Percentiles rank a stretch among this genome's conserved stretches.
phyloP scores from a whole-genome alignment of 2,329 filamentous ascomycete genomes.

The Calonectria honghensis region DNA sequence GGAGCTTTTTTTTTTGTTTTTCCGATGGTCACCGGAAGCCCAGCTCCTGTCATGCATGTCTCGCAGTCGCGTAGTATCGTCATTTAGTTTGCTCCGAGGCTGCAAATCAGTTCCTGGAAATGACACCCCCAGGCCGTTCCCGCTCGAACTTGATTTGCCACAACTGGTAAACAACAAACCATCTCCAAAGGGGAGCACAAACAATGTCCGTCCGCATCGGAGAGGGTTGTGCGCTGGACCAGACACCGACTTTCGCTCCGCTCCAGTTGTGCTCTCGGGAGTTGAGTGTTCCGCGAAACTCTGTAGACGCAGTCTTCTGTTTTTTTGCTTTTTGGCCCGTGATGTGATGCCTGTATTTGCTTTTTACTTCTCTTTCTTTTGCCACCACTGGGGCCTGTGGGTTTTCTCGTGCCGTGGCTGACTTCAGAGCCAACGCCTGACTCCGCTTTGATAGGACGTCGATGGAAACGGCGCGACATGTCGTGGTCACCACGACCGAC shows the following conservation, averaged over 20 bases:
- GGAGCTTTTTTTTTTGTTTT: neutral
- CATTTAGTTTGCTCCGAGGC: slow-evolving; percentile 19
- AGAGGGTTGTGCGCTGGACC: slow-evolving; percentile 4
- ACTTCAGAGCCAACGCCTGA: neutral
- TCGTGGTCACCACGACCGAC: neutral
- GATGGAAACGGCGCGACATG: slow-evolving; percentile 3
- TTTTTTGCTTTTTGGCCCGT: neutral
- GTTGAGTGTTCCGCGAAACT: neutral
- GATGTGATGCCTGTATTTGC: neutral
- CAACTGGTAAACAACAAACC: neutral
- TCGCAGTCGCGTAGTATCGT: slow-evolving; percentile 13
- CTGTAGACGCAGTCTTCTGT: neutral
- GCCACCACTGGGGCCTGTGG: neutral
- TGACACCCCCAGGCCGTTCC: slow-evolving; percentile 5
- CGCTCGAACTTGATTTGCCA: slow-evolving; percentile 14
- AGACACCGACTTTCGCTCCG: neutral
- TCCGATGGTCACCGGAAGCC: neutral
- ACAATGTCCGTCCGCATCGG: neutral
- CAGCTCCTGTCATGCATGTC: slow-evolving; percentile 9
- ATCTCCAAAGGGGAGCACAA: neutral
- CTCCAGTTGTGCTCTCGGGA: neutral
- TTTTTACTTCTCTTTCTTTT: neutral
- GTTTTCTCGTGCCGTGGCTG: neutral
- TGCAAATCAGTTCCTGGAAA: slow-evolving; percentile 43
- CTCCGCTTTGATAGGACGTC: neutral